A percentile compares a stretch with the other conserved stretches of the same genome.
Conservation (phyloP, 202 grass and related monocot species). For the Panicum virgatum region DNA sequence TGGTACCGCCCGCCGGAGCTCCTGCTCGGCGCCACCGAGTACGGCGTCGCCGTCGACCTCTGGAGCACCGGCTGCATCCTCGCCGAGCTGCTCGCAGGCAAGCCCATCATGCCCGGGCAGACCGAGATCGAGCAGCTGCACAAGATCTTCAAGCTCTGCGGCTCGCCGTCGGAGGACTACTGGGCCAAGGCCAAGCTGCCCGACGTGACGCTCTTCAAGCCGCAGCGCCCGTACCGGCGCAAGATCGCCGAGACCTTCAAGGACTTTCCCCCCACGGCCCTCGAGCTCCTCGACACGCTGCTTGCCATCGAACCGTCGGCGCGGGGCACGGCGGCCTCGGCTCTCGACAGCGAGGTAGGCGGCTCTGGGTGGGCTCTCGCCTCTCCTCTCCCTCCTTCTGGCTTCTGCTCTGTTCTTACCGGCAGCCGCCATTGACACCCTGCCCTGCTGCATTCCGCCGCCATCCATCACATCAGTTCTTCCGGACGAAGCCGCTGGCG, state of each 20-base stretch:
- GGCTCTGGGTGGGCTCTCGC: too few relatives aligned
- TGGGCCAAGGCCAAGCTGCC: slow-evolving; percentile 86
- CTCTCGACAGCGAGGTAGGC: slow-evolving; percentile 58
- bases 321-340: slow-evolving; percentile 51
- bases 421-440: not conserved
- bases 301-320: slow-evolving; percentile 76
- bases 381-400: not conserved
- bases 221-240: slow-evolving; percentile 72
- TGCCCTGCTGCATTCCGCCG: not conserved
- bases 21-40: slow-evolving; percentile 56
- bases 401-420: too few relatives aligned
- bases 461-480: slow-evolving; percentile 43
- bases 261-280: slow-evolving; percentile 58
- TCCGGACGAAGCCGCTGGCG: slow-evolving; percentile 54
- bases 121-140: slow-evolving; percentile 92
- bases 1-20: slow-evolving; percentile 72
- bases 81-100: slow-evolving; percentile 58
- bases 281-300: slow-evolving; percentile 63
- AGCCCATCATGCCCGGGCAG: slow-evolving; percentile 71
- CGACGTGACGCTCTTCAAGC: slow-evolving; percentile 84
- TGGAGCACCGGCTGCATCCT: slow-evolving; percentile 74
- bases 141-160: slow-evolving; percentile 96
- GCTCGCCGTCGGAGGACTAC: slow-evolving; percentile 85
- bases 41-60: slow-evolving; percentile 54
- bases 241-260: slow-evolving; percentile 67